A percentile compares a stretch with the other conserved stretches of the same genome.
These are phyloP conservation scores for Sporothrix brunneoviolacea DNA, from an alignment of 2,329 filamentous ascomycete genomes.

Conservation along the genomic window DNA sequence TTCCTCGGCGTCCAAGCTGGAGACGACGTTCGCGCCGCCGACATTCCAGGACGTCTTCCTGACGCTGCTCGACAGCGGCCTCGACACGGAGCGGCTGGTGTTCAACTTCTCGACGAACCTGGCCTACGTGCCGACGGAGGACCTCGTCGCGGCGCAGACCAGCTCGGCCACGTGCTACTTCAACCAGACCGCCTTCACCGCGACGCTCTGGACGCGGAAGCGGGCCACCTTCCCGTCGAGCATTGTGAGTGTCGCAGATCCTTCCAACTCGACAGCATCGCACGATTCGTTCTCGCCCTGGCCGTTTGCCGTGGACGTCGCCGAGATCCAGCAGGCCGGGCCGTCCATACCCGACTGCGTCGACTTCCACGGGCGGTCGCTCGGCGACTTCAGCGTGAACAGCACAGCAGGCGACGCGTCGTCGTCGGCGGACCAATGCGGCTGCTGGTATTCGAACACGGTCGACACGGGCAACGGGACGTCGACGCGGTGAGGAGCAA, in stretches of 20 bases:
- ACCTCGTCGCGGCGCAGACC: constrained; percentile 35
- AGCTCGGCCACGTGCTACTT: constrained; percentile 51
- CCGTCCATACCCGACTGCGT: constrained; percentile 48
- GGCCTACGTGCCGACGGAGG: constrained; percentile 39
- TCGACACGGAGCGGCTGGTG: constrained; percentile 46
- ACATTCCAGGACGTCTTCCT: constrained; percentile 48
- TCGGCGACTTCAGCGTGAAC: constrained; percentile 30
- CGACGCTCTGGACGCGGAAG: constrained; percentile 51
- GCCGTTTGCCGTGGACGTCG: constrained; percentile 53
- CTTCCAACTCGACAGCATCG: constrained; percentile 18
- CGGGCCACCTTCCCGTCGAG: constrained; percentile 25
- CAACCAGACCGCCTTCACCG: constrained; percentile 48
- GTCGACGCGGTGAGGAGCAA: neutral
- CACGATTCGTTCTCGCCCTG: constrained; percentile 37
- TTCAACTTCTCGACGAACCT: constrained; percentile 51
- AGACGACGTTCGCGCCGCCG: constrained; percentile 36
- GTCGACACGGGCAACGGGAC: too few relatives aligned
- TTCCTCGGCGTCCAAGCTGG: constrained; percentile 37
- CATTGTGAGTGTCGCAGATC: constrained; percentile 11
- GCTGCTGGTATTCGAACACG: constrained; percentile 32
- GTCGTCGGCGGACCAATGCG: constrained; percentile 30
- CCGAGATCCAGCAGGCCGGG: constrained; percentile 43
- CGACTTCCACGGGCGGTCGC: constrained; percentile 29
- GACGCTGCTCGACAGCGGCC: constrained; percentile 39
- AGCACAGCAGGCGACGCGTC: constrained; percentile 19